Percentiles rank a stretch among this genome's conserved stretches.
Conservation (phyloP, 169 alveolate species). For the Plasmodium adleri region DNA sequence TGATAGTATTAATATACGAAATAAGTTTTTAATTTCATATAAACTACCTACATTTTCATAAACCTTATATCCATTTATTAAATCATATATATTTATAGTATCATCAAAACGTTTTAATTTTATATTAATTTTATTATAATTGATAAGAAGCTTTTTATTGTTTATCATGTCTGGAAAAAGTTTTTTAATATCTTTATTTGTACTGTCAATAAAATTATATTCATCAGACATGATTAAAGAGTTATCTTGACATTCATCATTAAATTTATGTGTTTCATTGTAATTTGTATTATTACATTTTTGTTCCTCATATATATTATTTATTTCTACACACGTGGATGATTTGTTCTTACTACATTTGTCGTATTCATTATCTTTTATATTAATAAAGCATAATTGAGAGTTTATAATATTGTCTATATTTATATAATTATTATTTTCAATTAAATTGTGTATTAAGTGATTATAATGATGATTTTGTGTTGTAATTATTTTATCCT, state of each 20-base stretch:
- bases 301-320: no score
- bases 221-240: no score
- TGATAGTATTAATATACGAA: constrained; percentile 55
- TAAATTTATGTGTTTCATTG: no score
- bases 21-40: constrained; percentile 37
- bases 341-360: constrained; percentile 3
- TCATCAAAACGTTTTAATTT: constrained; percentile 17
- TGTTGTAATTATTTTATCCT: not conserved
- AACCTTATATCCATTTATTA: constrained; percentile 16
- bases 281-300: no score
- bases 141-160: constrained; percentile 32
- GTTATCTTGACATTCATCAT: no score
- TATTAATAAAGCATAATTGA: constrained; percentile 13
- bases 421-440: constrained; percentile 23
- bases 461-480: not conserved
- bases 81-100: not conserved
- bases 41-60: not conserved
- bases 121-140: constrained; percentile 29
- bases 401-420: constrained; percentile 24
- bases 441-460: constrained; percentile 29
- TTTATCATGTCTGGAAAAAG: not conserved
- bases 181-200: not conserved
- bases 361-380: constrained; percentile 11
- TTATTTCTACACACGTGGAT: not conserved
- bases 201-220: not conserved